These are phyloP conservation scores for Colletotrichum zoysiae DNA, from an alignment of 2,329 filamentous ascomycete genomes.

Conservation along the genomic window DNA sequence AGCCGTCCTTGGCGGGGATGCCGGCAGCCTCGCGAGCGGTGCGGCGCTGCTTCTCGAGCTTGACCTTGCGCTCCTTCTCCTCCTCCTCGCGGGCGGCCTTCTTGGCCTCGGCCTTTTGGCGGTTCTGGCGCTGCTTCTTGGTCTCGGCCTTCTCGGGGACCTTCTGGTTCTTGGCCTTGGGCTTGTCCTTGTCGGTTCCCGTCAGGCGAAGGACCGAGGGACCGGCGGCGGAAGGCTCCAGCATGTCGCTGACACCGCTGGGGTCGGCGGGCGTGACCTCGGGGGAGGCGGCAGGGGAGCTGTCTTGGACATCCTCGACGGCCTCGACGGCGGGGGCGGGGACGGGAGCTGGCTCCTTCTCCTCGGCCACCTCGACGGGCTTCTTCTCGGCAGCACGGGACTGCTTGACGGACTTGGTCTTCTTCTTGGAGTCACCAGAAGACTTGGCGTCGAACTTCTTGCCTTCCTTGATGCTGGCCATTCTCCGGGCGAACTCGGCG, in stretches of 20 bases:
- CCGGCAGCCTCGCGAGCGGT: conserved; percentile 86
- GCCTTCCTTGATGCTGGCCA: conserved; percentile 78
- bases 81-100: conserved; percentile 81
- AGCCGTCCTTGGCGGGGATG: conserved; percentile 84
- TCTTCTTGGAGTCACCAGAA: conserved; percentile 71
- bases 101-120: conserved; percentile 85
- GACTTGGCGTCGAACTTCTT: conserved; percentile 68
- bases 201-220: conserved; percentile 85
- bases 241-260: conserved; percentile 89
- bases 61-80: conserved; percentile 80
- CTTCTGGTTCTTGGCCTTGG: conserved; percentile 73
- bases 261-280: conserved; percentile 67
- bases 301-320: conserved; percentile 80
- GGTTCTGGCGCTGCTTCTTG: conserved; percentile 96
- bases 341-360: conserved; percentile 61
- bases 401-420: conserved; percentile 78
- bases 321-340: conserved; percentile 77
- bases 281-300: conserved; percentile 78
- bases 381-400: conserved; percentile 68
- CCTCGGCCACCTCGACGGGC: conserved; percentile 68
- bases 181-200: conserved; percentile 71
- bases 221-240: conserved; percentile 76
- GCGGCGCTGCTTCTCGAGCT: conserved; percentile 86
- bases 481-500: conserved; percentile 81
- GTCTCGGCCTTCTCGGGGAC: conserved; percentile 78